Evolutionary conservation across 1,139 yeast genomes (phyloP).

Genomic region (Magnusiomyces clavatus): DNA sequence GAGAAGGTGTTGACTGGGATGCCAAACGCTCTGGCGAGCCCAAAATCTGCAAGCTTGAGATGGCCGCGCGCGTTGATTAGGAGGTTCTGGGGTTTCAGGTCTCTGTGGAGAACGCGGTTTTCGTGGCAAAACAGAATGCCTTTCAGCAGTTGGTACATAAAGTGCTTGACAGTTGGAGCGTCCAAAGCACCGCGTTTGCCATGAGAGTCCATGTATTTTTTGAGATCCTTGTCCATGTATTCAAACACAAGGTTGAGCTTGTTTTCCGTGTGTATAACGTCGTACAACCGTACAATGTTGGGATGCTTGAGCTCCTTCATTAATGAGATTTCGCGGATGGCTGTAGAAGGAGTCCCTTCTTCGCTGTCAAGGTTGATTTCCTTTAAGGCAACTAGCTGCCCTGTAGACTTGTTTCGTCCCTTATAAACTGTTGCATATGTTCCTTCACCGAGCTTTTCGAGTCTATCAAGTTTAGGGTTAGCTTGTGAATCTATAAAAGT

Average conservation of each 20-base stretch:
- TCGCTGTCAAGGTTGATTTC: conserved; percentile 93
- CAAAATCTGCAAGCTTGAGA: conserved; percentile 93
- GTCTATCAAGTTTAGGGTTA: conserved; percentile 25
- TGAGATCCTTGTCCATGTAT: conserved; percentile 87
- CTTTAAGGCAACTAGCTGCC: conserved; percentile 87
- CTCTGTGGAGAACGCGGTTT: conserved; percentile 89
- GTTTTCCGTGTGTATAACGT: conserved; percentile 94
- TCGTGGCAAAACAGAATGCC: conserved; percentile 95
- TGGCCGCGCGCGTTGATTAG: conserved; percentile 84
- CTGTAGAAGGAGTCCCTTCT: conserved; percentile 98
- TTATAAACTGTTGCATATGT: conserved; percentile 97
- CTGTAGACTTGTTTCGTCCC: conserved; percentile 86
- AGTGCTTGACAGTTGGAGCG: conserved; percentile 71
- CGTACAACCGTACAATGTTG: conserved; percentile 86
- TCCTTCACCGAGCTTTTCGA: conserved; percentile 94
- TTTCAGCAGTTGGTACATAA: conserved; percentile 84
- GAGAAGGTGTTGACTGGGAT: conserved; percentile 96
- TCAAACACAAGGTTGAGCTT: conserved; percentile 90
- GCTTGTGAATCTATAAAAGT: not conserved
- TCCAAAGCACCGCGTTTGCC: conserved; percentile 78
- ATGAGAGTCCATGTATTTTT: conserved; percentile 85
- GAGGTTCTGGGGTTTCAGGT: conserved; percentile 89
- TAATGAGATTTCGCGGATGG: conserved; percentile 89
- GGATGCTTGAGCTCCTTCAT: conserved; percentile 96
- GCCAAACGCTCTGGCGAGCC: conserved; percentile 95